phyloP scores from a whole-genome alignment of 2,329 filamentous ascomycete genomes.

The Xylariaceae sp. region DNA sequence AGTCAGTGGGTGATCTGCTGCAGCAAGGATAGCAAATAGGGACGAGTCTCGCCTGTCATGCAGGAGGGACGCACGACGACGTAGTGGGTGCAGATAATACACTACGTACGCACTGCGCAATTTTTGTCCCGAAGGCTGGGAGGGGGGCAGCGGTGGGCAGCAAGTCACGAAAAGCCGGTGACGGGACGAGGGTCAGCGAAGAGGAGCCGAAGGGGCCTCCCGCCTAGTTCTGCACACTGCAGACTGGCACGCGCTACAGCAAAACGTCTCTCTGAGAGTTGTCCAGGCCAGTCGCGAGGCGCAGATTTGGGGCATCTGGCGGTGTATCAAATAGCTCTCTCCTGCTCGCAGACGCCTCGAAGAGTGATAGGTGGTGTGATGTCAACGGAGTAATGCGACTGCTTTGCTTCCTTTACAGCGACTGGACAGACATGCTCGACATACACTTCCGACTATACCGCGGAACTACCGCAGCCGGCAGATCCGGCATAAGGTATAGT shows the following conservation, averaged over 20 bases:
- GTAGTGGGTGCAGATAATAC: constrained; percentile 13
- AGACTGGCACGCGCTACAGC: background rate
- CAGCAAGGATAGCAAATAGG: constrained; percentile 9
- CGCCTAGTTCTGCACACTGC: no score
- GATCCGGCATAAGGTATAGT: no score
- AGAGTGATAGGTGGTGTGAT: background rate
- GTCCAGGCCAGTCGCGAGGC: background rate
- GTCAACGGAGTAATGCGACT: background rate
- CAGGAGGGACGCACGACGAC: constrained; percentile 18
- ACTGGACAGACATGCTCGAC: no score
- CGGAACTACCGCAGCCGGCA: no score
- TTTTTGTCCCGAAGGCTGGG: no score
- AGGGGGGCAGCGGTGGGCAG: no score
- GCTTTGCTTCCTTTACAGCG: background rate
- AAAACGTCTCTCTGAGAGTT: background rate
- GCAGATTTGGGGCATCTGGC: constrained; percentile 1
- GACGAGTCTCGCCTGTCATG: constrained; percentile 11
- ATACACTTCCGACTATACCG: no score
- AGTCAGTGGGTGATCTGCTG: background rate
- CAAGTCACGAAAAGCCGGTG: no score
- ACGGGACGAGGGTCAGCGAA: no score
- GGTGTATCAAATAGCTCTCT: constrained; percentile 21
- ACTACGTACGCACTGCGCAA: background rate
- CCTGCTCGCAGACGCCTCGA: constrained; percentile 11
- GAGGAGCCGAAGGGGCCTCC: constrained; percentile 16